A percentile compares a stretch with the other conserved stretches of the same genome.
phyloP scores from a whole-genome alignment of 75 land plant genomes.

The Cryptomeria japonica region DNA sequence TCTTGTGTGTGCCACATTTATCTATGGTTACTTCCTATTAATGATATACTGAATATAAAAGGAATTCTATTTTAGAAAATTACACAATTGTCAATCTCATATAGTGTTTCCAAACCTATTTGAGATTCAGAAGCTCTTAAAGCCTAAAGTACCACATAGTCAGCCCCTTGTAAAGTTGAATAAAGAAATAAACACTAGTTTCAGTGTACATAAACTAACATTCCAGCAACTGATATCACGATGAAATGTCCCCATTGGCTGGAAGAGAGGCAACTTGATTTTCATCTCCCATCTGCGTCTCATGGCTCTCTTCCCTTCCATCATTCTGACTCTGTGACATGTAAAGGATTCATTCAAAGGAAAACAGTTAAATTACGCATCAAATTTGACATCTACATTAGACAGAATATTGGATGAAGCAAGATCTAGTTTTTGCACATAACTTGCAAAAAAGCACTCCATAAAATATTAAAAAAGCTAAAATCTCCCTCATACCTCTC shows the following conservation, averaged over 20 bases:
- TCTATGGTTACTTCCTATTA: slow-evolving; percentile 4
- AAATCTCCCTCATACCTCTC: not conserved
- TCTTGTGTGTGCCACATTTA: not conserved
- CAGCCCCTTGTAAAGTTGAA: not conserved
- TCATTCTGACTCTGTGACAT: slow-evolving; percentile 3
- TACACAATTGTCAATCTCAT: not conserved
- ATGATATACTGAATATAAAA: not conserved
- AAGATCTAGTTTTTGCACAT: not conserved
- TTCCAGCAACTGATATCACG: not conserved
- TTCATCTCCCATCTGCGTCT: not conserved
- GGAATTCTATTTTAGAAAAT: slow-evolving; percentile 5
- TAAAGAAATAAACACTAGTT: not conserved
- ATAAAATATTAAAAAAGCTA: not conserved
- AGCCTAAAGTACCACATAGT: slow-evolving; percentile 1
- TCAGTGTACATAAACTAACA: not conserved
- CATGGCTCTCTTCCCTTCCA: slow-evolving; percentile 7
- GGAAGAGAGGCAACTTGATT: not conserved
- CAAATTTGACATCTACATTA: not conserved
- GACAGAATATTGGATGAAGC: not conserved
- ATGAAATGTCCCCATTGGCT: slow-evolving; percentile 11
- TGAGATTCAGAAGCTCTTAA: not conserved
- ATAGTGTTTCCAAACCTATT: not conserved
- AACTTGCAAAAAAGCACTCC: not conserved
- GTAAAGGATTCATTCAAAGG: not conserved
- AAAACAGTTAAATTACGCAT: not conserved